phyloP scores from a whole-genome alignment of 2,329 filamentous ascomycete species.

The Cladophialophora yegresii region DNA sequence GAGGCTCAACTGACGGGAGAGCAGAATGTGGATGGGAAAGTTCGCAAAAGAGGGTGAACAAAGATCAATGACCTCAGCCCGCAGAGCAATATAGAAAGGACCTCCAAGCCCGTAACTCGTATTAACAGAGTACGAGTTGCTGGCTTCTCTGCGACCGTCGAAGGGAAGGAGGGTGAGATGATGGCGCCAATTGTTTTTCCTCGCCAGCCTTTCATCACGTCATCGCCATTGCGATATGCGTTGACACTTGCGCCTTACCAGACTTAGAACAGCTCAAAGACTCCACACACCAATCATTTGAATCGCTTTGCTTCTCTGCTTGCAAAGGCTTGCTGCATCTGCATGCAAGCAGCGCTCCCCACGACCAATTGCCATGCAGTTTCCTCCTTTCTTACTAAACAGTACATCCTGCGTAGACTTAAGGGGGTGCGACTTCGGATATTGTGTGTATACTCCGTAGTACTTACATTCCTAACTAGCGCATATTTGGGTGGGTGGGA shows the following conservation, averaged over 20 bases:
- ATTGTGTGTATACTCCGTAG: neutral
- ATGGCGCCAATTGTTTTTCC: neutral
- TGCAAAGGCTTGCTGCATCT: neutral
- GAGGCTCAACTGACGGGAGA: neutral
- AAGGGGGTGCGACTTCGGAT: neutral
- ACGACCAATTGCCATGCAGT: neutral
- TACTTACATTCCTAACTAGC: neutral
- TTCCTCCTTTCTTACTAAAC: neutral
- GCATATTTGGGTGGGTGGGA: neutral
- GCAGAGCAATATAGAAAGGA: slow-evolving; percentile 2
- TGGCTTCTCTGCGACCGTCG: neutral
- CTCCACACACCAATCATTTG: neutral
- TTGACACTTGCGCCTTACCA: neutral
- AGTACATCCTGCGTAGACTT: neutral
- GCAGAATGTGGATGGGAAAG: slow-evolving; percentile 7
- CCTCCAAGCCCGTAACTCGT: neutral
- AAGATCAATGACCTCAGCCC: slow-evolving; percentile 28
- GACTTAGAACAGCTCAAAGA: neutral
- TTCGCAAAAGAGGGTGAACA: slow-evolving; percentile 12
- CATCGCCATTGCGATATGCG: neutral
- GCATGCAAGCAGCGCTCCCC: neutral
- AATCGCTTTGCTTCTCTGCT: neutral
- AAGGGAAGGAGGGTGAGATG: neutral
- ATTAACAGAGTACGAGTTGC: neutral
- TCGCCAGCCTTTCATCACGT: slow-evolving; percentile 2